Base-by-base conservation (phyloP, 805 yeast species). In the Candida incommunis region DNA sequence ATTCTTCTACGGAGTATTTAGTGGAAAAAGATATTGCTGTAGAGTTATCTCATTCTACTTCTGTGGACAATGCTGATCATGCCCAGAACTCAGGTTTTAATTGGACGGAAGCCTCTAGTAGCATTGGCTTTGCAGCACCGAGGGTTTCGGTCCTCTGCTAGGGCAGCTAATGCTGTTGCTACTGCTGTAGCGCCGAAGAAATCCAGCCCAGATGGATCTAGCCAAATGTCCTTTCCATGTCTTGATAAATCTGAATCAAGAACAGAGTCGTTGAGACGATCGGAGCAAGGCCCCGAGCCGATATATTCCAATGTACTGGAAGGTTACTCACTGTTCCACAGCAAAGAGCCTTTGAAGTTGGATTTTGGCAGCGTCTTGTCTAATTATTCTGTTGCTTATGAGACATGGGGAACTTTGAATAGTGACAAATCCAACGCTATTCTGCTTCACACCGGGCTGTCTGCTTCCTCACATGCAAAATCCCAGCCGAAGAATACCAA, bases 391-490 rank as follows among this genome's bases (percentile, higher is more conserved):
- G 69, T 88, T n/a, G 96, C 96, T 0, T 88, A 83, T 64, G 96
- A 88, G 61, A 75, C 88, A 2, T 88, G 96, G 96, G 96, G 96
- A 2, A 53, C 58, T 4, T 67, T 88, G 50, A 82, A 83, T 51
- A 59, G 64, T 2, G 71, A 67, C 41, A 75, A 66, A 50, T 74
- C 82, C 20, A 88, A 88, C 57, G 82, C 87, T 11, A 74, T 88
- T 20, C 67, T 88, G 29, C 64, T 88, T 7, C 96, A 88, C 56
- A 88, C 96, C 0, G 96, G 96, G 0, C 69, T 88, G 18, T 83
- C 95, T 0, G 96, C 96, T 0, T 83, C 95, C 0, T 84, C 95
- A 2, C 96, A 88, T 65, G 96, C 96, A 7, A 82, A 76, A 55
- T 83, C 95, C 2, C 92, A 83, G 48, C 65, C 68, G 0, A 67